Percentiles rank a stretch among this genome's conserved stretches.
Conservation (phyloP, 2,329 filamentous ascomycete genomes). For the Botrytis tulipae region DNA sequence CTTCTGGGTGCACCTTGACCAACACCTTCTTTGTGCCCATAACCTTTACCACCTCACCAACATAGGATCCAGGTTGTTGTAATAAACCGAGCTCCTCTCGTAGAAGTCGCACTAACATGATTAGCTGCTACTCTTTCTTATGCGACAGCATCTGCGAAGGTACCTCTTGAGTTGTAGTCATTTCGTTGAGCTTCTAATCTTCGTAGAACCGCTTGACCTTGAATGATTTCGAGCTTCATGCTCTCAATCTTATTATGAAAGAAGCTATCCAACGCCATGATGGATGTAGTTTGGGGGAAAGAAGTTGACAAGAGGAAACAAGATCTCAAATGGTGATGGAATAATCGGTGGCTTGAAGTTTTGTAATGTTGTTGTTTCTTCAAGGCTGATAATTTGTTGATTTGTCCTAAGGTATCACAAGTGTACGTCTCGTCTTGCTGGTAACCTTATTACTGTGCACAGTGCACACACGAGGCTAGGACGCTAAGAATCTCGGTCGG, state of each 20-base stretch:
- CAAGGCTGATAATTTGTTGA: slow-evolving; percentile 21
- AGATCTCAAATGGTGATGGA: background rate
- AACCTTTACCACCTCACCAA: slow-evolving; percentile 99
- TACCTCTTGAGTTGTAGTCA: slow-evolving; percentile 90
- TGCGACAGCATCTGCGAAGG: background rate
- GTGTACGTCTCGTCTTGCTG: background rate
- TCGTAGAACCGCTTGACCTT: slow-evolving; percentile 92
- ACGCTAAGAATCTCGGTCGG: slow-evolving; percentile 8
- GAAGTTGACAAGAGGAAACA: background rate
- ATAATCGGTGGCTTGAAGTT: background rate
- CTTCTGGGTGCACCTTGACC: slow-evolving; percentile 98
- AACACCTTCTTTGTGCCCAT: slow-evolving; percentile 99
- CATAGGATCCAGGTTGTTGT: slow-evolving; percentile 96
- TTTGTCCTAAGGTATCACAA: slow-evolving; percentile 14
- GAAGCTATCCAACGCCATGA: slow-evolving; percentile 98
- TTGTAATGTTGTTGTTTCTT: slow-evolving; percentile 1
- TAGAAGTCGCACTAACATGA: slow-evolving; percentile 69
- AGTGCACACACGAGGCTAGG: slow-evolving; percentile 11
- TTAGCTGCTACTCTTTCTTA: slow-evolving; percentile 27
- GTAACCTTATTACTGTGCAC: background rate
- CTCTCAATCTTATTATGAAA: slow-evolving; percentile 99
- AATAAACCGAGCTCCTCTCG: slow-evolving; percentile 93
- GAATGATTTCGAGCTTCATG: slow-evolving; percentile 99
- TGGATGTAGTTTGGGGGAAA: slow-evolving; percentile 39
- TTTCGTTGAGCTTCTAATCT: slow-evolving; percentile 97